phyloP scores from a whole-genome alignment of 1,284 basidiomycete species.

The Apiotrichum sp. region DNA sequence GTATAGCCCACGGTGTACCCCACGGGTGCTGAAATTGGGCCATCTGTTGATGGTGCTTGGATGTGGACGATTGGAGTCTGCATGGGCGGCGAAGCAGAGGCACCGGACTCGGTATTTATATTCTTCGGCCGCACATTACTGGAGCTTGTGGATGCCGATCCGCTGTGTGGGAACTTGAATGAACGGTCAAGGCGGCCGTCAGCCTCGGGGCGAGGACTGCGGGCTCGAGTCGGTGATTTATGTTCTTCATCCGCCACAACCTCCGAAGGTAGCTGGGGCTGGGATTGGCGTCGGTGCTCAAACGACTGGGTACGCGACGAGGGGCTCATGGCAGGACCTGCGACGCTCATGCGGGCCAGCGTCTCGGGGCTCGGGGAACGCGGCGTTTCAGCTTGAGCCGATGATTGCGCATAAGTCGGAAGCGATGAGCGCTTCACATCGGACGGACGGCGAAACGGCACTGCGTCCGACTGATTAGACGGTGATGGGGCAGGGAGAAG shows the following conservation, averaged over 20 bases:
- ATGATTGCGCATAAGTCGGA: conserved; percentile 22
- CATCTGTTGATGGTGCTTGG: conserved; percentile 18
- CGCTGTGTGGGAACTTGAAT: conserved; percentile 42
- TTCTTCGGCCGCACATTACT: too few species aligned
- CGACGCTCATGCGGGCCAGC: conserved; percentile 44
- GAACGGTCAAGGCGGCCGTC: conserved; percentile 43
- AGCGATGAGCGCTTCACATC: conserved; percentile 34
- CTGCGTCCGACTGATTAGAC: background rate
- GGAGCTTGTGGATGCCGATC: background rate
- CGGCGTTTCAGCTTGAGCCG: conserved; percentile 27
- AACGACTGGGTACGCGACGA: conserved; percentile 11
- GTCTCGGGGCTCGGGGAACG: conserved; percentile 43
- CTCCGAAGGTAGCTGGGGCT: background rate
- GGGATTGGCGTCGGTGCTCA: conserved; percentile 5
- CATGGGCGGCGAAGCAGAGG: background rate
- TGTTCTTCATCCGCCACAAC: background rate
- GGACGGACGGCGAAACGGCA: conserved; percentile 12
- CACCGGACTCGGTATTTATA: background rate
- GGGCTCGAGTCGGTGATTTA: conserved; percentile 17
- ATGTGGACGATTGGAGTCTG: conserved; percentile 15
- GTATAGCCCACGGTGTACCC: conserved; percentile 5
- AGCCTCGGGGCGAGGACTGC: conserved; percentile 43
- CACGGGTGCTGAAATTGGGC: conserved; percentile 15
- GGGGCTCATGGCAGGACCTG: conserved; percentile 19
- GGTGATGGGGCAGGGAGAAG: conserved; percentile 63